Evolutionary conservation across 768 basidiomycete species (phyloP).

Genomic region (Russula sp.): DNA sequence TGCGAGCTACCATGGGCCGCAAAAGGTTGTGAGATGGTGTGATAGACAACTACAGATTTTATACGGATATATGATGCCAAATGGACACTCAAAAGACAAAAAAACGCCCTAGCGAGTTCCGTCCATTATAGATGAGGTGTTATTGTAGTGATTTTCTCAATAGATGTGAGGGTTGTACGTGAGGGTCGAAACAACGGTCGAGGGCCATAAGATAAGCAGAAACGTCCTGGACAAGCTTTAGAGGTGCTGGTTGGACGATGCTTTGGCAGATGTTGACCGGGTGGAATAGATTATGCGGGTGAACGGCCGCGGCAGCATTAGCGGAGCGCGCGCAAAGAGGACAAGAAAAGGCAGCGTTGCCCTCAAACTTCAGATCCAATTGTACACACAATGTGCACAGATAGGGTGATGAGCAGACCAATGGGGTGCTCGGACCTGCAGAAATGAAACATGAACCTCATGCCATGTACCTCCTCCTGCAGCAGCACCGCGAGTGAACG

Average conservation of each 20-base stretch:
- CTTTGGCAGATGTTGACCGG: slow-evolving; percentile 31
- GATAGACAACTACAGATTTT: slow-evolving; percentile 35
- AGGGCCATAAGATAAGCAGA: slow-evolving; percentile 6
- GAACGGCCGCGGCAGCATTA: slow-evolving; percentile 39
- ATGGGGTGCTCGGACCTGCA: slow-evolving; percentile 78
- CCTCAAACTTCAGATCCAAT: slow-evolving; percentile 86
- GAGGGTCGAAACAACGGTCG: slow-evolving; percentile 6
- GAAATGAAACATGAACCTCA: not conserved
- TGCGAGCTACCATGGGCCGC: slow-evolving; percentile 70
- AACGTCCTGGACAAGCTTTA: slow-evolving; percentile 4
- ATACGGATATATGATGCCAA: slow-evolving; percentile 15
- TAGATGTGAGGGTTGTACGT: not conserved
- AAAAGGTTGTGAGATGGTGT: slow-evolving; percentile 68
- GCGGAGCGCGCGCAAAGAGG: slow-evolving; percentile 29
- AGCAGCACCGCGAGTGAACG: not conserved
- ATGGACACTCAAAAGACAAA: not conserved
- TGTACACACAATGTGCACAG: slow-evolving; percentile 78
- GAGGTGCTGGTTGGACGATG: slow-evolving; percentile 25
- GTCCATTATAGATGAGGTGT: not conserved
- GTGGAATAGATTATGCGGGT: slow-evolving; percentile 76
- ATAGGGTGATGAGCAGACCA: slow-evolving; percentile 70
- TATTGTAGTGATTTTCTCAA: not conserved
- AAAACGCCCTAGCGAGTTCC: not conserved
- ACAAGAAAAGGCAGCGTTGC: slow-evolving; percentile 42
- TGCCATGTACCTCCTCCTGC: not conserved